Conservation (phyloP, 2,329 filamentous ascomycete species). For the Stylonectria norvegica region DNA sequence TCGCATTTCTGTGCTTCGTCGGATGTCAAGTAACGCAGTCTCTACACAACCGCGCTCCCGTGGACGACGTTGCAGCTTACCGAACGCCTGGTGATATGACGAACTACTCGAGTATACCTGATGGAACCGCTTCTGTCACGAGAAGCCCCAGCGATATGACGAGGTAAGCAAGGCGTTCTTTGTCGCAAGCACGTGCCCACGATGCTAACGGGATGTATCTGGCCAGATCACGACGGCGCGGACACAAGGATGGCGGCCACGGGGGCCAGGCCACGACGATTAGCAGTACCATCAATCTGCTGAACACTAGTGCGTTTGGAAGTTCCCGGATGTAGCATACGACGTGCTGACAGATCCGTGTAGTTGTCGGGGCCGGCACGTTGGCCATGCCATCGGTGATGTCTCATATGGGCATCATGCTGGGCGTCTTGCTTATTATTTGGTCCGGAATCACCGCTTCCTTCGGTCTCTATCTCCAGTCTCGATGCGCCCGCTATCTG, state of each 20-base stretch:
- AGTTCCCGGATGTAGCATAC: conserved; percentile 10
- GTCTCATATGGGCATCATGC: conserved; percentile 88
- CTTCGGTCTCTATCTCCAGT: conserved; percentile 93
- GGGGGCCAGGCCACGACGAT: conserved; percentile 78
- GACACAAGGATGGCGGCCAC: conserved; percentile 66
- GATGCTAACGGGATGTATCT: conserved; percentile 12
- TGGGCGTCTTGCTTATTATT: conserved; percentile 78
- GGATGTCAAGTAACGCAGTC: background rate
- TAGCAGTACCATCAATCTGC: conserved; percentile 89
- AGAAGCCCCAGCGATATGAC: conserved; percentile 46
- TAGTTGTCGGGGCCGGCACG: conserved; percentile 89
- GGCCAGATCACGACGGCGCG: conserved; percentile 53
- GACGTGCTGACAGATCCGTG: conserved; percentile 15
- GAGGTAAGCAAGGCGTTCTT: conserved; percentile 34
- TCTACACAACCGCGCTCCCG: background rate
- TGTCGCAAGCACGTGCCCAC: conserved; percentile 8
- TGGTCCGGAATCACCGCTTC: conserved; percentile 89
- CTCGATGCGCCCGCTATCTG: conserved; percentile 87
- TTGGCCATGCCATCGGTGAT: conserved; percentile 94
- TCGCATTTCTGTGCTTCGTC: too few species aligned
- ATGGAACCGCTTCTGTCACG: conserved; percentile 43
- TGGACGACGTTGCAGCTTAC: too few species aligned
- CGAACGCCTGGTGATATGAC: conserved; percentile 46
- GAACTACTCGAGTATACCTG: conserved; percentile 51
- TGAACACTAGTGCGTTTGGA: conserved; percentile 78